Evolutionary conservation across 2,329 filamentous ascomycete genomes (phyloP), one percentile per base, ranked within the genome.

Genomic region (Myriosclerotinia scirpicola): DNA sequence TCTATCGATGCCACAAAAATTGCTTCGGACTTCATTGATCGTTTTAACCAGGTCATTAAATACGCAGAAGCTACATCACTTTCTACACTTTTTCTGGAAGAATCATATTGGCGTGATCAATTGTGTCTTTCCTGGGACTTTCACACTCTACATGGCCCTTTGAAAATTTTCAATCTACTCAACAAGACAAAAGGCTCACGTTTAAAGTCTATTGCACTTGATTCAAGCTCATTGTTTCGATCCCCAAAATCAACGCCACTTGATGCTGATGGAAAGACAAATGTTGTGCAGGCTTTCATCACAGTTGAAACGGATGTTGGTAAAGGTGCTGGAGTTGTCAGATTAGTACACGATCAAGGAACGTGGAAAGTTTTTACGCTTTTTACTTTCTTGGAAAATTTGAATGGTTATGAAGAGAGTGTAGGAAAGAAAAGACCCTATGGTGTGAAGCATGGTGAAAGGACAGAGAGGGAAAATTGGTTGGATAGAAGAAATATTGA

Each of bases 331-430:
- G 89, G 88, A 1, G 70, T 90, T 1, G 79, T 84, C 0, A 79
- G 85, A 4, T 74, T 90, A 0, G 79, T 81, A 0, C 20, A 34
- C n/a, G 54, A 60, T 22, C 61, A 76, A 0, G 76, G 75, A 3
- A 66, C 74, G 7, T 90, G 87, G 87, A 88, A 86, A 73, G 83
- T 86, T 0, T 89, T 85, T 69, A 87, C 86, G 1, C 71, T 91
- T 0, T 90, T 86, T 72, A 90, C 88, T 0, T 79, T 81, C 0
- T 77, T 91, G 6, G 73, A 80, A 1, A 81, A 84, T 48, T 69
- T 91, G 6, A 83, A 79, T 5, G 84, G 82, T 0, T 77, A 82
- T 61, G 83, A 87, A 67, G 85, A 90, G 74, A 69, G 71, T 0
- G 73, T 80, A 1, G 79, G 81, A 1, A 72, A 72, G 1, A 80